Base-by-base conservation (phyloP, 2,329 filamentous ascomycete species). In the Fusarium proliferatum region DNA sequence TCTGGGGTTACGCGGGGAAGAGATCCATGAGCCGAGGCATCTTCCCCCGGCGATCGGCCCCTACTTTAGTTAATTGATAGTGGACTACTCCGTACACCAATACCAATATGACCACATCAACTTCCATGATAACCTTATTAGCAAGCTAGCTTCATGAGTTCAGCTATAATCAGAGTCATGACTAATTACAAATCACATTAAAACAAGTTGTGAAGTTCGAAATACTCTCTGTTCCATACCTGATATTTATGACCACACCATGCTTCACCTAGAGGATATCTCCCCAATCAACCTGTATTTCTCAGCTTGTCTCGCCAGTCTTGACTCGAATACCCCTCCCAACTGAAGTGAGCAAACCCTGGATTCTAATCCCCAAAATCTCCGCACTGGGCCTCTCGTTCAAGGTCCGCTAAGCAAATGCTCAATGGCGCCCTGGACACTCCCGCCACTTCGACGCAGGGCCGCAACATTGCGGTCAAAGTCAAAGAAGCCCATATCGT, bases 401-500 rank as follows among this genome's bases (percentile, higher is more conserved):
- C 56, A 69, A 34, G 56, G 33, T 9, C 49, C 59, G 16, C 53
- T 84, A 36, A 93, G 82, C 63, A 97, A 84, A 78, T 94, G 90
- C 83, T 96, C 93, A 60, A 97, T 90, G 9, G 94, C 96, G 16
- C 96, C 96, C 81, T 98, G 95, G 45, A 98, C 96, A 81, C 94
- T 98, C 16, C 96, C 96, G 13, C 96, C 96, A 68, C 94, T 94
- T 78, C 96, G 89, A 82, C 96, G 89, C 79, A 99, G 85, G 9
- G 96, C 96, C 63, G 93, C 91, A 38, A 99, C 90, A 77, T 99
- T 99, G 76, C 93, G 87, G 59, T 99, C 96, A 79, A 98, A 99
- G 80, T 99, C 95, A 81, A 91, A 97, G 84, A 99, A 99, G 6
- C 96, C 96, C 96, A 99, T 99, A 75, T 98, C 96, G 81, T 99